A percentile compares a stretch with the other conserved stretches of the same genome.
phyloP scores from a whole-genome alignment of 768 basidiomycete genomes.

The Auricularia sp. region DNA sequence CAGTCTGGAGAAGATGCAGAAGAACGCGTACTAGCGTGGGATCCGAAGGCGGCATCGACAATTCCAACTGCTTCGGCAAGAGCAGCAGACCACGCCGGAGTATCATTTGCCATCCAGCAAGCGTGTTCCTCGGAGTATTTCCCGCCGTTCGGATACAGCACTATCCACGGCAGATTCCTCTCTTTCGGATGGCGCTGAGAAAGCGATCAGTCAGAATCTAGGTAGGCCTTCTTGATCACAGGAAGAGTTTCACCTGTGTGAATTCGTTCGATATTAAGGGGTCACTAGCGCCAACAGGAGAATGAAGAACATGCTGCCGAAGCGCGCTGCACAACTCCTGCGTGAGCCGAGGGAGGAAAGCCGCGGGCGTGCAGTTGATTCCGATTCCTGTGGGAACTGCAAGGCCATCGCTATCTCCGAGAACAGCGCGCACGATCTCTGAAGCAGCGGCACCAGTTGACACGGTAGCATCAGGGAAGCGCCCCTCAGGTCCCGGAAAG shows the following conservation, averaged over 20 bases:
- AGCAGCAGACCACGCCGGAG: slow-evolving; percentile 27
- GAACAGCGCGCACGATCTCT: slow-evolving; percentile 31
- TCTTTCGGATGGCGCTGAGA: background rate
- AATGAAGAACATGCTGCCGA: background rate
- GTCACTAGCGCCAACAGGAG: no score
- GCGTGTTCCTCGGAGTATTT: slow-evolving; percentile 36
- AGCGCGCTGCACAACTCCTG: slow-evolving; percentile 3
- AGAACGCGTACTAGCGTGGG: slow-evolving; percentile 28
- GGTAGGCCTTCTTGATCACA: background rate
- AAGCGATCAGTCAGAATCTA: background rate
- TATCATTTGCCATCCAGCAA: slow-evolving; percentile 9
- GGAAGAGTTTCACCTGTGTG: background rate
- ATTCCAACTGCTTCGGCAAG: slow-evolving; percentile 20
- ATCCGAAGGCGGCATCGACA: slow-evolving; percentile 8
- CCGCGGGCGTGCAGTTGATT: slow-evolving; percentile 58
- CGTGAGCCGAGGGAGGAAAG: slow-evolving; percentile 7
- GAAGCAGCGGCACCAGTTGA: slow-evolving; percentile 18
- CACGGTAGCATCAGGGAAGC: slow-evolving; percentile 8
- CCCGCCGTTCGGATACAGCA: slow-evolving; percentile 67
- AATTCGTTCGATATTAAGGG: no score
- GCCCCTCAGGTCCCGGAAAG: slow-evolving; percentile 31
- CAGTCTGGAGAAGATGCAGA: no score
- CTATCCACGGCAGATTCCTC: slow-evolving; percentile 35
- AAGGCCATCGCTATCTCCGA: slow-evolving; percentile 10
- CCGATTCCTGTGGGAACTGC: slow-evolving; percentile 48